A percentile compares a stretch with the other conserved stretches of the same genome.
These are phyloP conservation scores for Globisporangium canariense DNA, from an alignment of 352 stramenopile genomes.

Conservation along the genomic window DNA sequence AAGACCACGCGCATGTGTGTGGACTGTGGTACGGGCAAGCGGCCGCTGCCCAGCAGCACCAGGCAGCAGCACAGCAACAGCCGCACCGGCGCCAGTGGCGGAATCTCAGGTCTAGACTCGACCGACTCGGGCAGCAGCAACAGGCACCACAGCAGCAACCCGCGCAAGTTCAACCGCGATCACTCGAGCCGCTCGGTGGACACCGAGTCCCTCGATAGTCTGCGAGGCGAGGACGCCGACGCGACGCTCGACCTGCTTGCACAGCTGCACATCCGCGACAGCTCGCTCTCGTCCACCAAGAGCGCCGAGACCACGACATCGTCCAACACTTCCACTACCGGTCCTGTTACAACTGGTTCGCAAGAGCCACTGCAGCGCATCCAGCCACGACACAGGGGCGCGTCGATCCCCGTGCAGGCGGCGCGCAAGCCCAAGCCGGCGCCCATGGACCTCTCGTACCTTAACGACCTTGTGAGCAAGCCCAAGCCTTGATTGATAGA, in stretches of 20 bases:
- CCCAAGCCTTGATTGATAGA: background rate
- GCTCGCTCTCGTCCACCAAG: background rate
- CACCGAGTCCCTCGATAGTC: constrained; percentile 34
- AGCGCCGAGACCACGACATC: background rate
- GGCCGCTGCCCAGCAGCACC: background rate
- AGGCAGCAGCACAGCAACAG: background rate
- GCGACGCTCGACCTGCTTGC: constrained; percentile 13
- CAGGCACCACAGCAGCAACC: background rate
- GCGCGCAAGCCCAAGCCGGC: constrained; percentile 22
- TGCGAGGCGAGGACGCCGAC: constrained; percentile 20
- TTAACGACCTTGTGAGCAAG: constrained; percentile 33
- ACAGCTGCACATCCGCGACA: constrained; percentile 11
- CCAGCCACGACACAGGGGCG: constrained; percentile 10
- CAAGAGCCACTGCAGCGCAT: constrained; percentile 20
- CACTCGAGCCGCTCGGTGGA: constrained; percentile 25
- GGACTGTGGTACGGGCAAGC: constrained; percentile 30
- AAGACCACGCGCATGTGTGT: constrained; percentile 63
- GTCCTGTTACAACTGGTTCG: background rate
- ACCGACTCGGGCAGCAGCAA: background rate
- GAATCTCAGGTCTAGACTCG: background rate
- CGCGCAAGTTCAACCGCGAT: background rate
- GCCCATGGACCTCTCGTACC: constrained; percentile 48
- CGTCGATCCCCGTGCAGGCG: constrained; percentile 11
- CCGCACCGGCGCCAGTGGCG: background rate
- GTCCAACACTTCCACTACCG: background rate